A percentile compares a stretch with the other conserved stretches of the same genome.
Evolutionary conservation across 306 rosid species (phyloP).

Genomic region (Pueraria montana): DNA sequence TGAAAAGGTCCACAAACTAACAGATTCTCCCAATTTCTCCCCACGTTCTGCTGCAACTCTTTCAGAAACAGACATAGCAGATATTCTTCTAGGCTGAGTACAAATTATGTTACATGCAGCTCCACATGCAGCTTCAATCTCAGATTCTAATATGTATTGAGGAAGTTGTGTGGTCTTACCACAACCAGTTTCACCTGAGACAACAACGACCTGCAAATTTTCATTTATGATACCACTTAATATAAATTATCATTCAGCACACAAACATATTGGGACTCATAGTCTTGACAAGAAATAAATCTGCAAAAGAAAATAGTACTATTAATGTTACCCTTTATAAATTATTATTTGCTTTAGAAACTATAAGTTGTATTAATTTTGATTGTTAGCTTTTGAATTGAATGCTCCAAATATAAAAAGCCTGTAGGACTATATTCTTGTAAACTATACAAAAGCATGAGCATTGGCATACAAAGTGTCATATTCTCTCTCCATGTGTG

Average conservation of each 20-base stretch:
- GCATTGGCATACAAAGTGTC: neutral
- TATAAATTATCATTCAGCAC: slow-evolving; percentile 42
- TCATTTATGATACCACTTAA: slow-evolving; percentile 41
- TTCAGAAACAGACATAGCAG: slow-evolving; percentile 98
- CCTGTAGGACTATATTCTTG: neutral
- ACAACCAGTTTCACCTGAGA: slow-evolving; percentile 99
- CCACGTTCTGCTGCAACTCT: slow-evolving; percentile 98
- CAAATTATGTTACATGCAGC: slow-evolving; percentile 88
- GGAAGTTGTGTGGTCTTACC: slow-evolving; percentile 99
- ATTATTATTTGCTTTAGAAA: slow-evolving; percentile 29
- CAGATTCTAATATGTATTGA: slow-evolving; percentile 93
- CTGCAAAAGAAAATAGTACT: slow-evolving; percentile 35
- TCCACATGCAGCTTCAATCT: slow-evolving; percentile 81
- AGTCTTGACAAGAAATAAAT: slow-evolving; percentile 40
- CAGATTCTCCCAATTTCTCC: slow-evolving; percentile 96
- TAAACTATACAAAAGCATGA: slow-evolving; percentile 10
- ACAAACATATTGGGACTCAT: slow-evolving; percentile 38
- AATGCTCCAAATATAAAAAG: neutral
- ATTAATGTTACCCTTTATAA: slow-evolving; percentile 36
- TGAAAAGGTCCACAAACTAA: slow-evolving; percentile 62
- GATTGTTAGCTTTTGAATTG: slow-evolving; percentile 17
- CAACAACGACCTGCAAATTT: slow-evolving; percentile 72
- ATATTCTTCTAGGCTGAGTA: slow-evolving; percentile 98
- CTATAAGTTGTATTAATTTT: slow-evolving; percentile 14
- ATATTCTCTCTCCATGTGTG: too few relatives aligned